These are phyloP conservation scores for Aspergillus sp. DNA, from an alignment of 2,329 filamentous ascomycete genomes.

Conservation along the genomic window DNA sequence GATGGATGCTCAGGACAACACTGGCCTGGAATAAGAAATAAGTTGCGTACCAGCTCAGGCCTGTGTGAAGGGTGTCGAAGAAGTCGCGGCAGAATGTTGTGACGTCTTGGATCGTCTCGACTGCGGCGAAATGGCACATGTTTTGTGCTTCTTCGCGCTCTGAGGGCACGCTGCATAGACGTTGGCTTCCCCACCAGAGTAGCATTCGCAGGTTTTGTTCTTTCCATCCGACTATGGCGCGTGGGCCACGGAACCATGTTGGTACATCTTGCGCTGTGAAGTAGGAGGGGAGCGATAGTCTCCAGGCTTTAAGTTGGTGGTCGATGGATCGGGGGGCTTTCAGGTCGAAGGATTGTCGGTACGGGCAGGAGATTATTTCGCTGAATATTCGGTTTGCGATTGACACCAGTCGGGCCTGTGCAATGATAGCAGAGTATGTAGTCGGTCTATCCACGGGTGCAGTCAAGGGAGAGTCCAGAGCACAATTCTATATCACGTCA, in stretches of 20 bases:
- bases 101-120: conserved; percentile 21
- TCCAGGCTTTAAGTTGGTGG: conserved; percentile 21
- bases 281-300: conserved; percentile 17
- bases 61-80: conserved; percentile 11
- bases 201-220: conserved; percentile 25
- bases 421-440: conserved; percentile 22
- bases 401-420: conserved; percentile 14
- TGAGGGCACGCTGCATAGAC: not conserved
- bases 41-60: conserved; percentile 24
- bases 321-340: conserved; percentile 20
- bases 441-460: conserved; percentile 14
- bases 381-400: conserved; percentile 19
- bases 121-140: conserved; percentile 18
- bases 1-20: conserved; percentile 18
- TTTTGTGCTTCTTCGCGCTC: conserved; percentile 19
- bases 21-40: conserved; percentile 26
- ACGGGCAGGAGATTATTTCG: conserved; percentile 12
- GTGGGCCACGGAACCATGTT: conserved; percentile 21
- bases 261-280: conserved; percentile 17
- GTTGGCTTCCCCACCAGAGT: conserved; percentile 23
- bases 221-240: conserved; percentile 22
- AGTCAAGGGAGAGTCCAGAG: conserved; percentile 5
- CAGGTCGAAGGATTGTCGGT: conserved; percentile 5
- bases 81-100: conserved; percentile 15
- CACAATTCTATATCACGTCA: not conserved